These are phyloP conservation scores for Penicillium sp. DNA, from an alignment of 2,329 filamentous ascomycete genomes.

Conservation along the genomic window DNA sequence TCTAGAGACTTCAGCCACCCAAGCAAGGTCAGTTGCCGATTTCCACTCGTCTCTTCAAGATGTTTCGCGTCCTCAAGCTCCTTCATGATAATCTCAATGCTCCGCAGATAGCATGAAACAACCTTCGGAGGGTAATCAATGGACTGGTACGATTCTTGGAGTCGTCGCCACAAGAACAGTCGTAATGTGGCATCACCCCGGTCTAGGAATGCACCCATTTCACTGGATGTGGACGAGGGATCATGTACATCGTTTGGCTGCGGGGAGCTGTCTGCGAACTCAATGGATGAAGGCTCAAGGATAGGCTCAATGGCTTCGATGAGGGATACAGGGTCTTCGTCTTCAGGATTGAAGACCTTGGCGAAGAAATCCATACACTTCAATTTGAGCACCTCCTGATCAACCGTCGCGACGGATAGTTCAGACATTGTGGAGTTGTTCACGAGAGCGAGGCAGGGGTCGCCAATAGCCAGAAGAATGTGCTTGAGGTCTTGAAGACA, in stretches of 20 bases:
- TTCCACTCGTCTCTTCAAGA: slow-evolving; percentile 57
- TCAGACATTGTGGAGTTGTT: slow-evolving; percentile 91
- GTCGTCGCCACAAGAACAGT: slow-evolving; percentile 83
- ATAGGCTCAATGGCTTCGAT: slow-evolving; percentile 94
- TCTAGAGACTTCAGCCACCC: slow-evolving; percentile 78
- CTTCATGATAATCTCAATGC: slow-evolving; percentile 77
- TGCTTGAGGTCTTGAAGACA: slow-evolving; percentile 65
- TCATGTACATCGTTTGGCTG: slow-evolving; percentile 40
- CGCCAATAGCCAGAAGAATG: slow-evolving; percentile 52
- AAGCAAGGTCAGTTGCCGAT: slow-evolving; percentile 71
- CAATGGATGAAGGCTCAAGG: slow-evolving; percentile 63
- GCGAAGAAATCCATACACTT: slow-evolving; percentile 97
- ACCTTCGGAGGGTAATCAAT: slow-evolving; percentile 88
- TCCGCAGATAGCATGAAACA: slow-evolving; percentile 81
- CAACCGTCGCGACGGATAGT: slow-evolving; percentile 77
- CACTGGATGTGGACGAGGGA: slow-evolving; percentile 59
- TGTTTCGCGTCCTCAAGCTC: slow-evolving; percentile 66
- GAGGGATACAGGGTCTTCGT: slow-evolving; percentile 75
- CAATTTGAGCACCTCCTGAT: slow-evolving; percentile 86
- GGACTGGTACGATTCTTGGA: slow-evolving; percentile 83
- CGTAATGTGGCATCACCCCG: slow-evolving; percentile 79
- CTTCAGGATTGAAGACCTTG: slow-evolving; percentile 81
- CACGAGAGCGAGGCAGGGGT: slow-evolving; percentile 61
- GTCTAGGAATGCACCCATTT: slow-evolving; percentile 83
- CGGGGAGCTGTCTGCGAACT: slow-evolving; percentile 24